A percentile compares a stretch with the other conserved stretches of the same genome.
Conservation (phyloP, 495 filamentous ascomycete genomes). For the Astrothelium subdiscretum region DNA sequence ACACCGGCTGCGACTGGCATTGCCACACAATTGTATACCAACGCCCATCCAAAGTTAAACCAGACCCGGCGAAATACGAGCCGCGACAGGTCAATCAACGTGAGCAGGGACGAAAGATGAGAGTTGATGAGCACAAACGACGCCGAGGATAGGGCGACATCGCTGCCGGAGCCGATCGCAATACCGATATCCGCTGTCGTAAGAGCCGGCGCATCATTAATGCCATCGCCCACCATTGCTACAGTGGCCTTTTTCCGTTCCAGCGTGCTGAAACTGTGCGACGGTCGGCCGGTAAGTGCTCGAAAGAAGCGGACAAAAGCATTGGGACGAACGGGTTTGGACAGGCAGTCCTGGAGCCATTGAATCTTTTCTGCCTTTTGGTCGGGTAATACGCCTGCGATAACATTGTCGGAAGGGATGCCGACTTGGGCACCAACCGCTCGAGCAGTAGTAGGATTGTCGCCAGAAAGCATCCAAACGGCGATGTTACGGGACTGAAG, state of each 20-base stretch:
- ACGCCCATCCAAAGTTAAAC: conserved; percentile 81
- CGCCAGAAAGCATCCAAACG: conserved; percentile 90
- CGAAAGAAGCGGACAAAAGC: background rate
- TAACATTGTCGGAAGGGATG: conserved; percentile 62
- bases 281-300: background rate
- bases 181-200: conserved; percentile 72
- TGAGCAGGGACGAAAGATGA: conserved; percentile 56
- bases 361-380: conserved; percentile 79
- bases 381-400: conserved; percentile 76
- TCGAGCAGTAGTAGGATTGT: conserved; percentile 56
- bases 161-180: conserved; percentile 71
- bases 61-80: conserved; percentile 68
- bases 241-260: conserved; percentile 28
- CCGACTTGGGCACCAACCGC: conserved; percentile 65
- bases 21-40: conserved; percentile 70
- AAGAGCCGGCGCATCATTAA: conserved; percentile 81
- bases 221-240: conserved; percentile 70
- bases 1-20: conserved; percentile 78
- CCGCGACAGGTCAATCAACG: conserved; percentile 56
- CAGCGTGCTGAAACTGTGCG: background rate
- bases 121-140: conserved; percentile 77
- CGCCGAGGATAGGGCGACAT: conserved; percentile 72
- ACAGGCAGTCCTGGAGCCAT: conserved; percentile 46
- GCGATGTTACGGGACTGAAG: conserved; percentile 54
- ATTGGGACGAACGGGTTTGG: background rate